A percentile compares a stretch with the other conserved stretches of the same genome.
Evolutionary conservation across 106 monocot genomes (phyloP).

Genomic region (Dendrobium officinale): DNA sequence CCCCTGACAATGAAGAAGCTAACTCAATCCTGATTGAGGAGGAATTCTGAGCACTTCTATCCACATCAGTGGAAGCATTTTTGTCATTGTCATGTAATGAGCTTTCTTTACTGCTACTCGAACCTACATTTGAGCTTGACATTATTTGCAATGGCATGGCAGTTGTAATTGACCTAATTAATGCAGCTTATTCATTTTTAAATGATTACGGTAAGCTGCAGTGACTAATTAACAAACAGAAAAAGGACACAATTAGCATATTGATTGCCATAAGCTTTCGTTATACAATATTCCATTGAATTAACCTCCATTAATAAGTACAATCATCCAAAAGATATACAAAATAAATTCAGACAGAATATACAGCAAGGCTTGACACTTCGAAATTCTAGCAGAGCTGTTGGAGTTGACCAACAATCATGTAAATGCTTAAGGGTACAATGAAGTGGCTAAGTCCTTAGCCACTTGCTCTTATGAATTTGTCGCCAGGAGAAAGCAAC

Average conservation of each 20-base stretch:
- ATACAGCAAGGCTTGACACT: neutral
- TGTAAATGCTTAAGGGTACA: too few relatives aligned
- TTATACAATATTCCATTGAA: neutral
- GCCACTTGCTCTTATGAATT: too few relatives aligned
- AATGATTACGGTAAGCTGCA: neutral
- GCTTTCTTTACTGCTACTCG: neutral
- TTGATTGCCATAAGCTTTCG: neutral
- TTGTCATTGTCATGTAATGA: neutral
- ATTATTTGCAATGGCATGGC: neutral
- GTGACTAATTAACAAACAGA: neutral
- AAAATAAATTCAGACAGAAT: neutral
- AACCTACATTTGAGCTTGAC: conserved; percentile 4
- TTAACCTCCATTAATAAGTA: neutral
- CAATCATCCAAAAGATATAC: neutral
- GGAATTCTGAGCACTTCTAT: neutral
- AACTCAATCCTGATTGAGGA: neutral
- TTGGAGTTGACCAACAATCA: too few relatives aligned
- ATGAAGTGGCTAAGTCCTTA: too few relatives aligned
- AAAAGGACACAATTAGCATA: neutral
- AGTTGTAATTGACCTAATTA: neutral
- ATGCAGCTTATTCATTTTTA: neutral
- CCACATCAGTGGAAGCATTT: neutral
- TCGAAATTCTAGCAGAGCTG: neutral
- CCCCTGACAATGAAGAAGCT: neutral
- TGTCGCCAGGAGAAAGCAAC: too few relatives aligned